These are phyloP conservation scores for Incumbomyces delicatus DNA, from an alignment of 2,329 filamentous ascomycete genomes.

Conservation along the genomic window DNA sequence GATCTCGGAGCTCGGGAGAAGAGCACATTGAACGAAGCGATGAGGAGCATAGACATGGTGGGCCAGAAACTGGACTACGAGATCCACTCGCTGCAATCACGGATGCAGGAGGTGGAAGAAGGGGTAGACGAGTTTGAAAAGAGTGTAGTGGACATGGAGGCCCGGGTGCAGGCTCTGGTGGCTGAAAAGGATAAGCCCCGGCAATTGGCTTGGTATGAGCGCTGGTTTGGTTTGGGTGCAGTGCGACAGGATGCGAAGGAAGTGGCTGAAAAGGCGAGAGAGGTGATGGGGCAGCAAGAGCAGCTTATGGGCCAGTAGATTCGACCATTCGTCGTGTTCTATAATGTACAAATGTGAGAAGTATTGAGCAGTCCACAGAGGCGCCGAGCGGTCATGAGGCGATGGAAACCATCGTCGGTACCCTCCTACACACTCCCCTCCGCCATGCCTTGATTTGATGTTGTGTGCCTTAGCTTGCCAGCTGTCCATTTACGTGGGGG, in stretches of 20 bases:
- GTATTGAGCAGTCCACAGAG: not conserved
- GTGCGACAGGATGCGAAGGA: not conserved
- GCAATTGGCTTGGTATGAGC: slow-evolving; percentile 1
- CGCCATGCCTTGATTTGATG: too few relatives aligned
- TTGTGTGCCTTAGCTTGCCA: too few relatives aligned
- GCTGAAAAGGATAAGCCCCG: slow-evolving; percentile 29
- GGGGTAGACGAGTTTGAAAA: slow-evolving; percentile 69
- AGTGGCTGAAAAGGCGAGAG: not conserved
- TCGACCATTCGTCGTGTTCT: not conserved
- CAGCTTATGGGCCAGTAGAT: too few relatives aligned
- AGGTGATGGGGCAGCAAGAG: not conserved
- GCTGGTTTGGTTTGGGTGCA: not conserved
- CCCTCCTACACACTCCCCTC: too few relatives aligned
- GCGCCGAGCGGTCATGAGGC: too few relatives aligned
- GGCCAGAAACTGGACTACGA: slow-evolving; percentile 88
- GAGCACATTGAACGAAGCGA: slow-evolving; percentile 55
- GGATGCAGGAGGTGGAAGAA: slow-evolving; percentile 79
- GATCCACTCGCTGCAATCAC: slow-evolving; percentile 65
- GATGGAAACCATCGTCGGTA: too few relatives aligned
- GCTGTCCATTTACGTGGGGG: too few relatives aligned
- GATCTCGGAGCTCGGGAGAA: slow-evolving; percentile 63
- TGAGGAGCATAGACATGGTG: slow-evolving; percentile 70
- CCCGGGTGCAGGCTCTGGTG: slow-evolving; percentile 53
- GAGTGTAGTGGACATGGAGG: slow-evolving; percentile 64
- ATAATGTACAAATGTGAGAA: slow-evolving; percentile 3